phyloP scores from a whole-genome alignment of 1,139 yeast species.

The Suzukiozyma palmioleophila region DNA sequence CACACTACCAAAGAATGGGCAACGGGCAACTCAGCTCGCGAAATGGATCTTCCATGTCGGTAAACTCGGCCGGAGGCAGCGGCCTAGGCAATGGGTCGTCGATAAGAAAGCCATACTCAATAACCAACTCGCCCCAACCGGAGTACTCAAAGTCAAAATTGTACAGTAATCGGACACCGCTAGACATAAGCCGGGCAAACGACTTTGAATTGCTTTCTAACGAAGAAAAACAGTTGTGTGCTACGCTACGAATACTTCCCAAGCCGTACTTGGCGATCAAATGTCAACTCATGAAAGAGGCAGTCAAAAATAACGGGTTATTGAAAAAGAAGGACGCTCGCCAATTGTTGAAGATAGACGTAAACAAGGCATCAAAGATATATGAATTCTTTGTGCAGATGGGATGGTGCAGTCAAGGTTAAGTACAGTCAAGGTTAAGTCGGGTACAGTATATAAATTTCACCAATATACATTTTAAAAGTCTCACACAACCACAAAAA shows the following conservation, averaged over 20 bases:
- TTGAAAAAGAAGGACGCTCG: conserved; percentile 80
- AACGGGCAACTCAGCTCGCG: conserved; percentile 29
- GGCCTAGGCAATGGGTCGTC: conserved; percentile 7
- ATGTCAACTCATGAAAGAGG: conserved; percentile 85
- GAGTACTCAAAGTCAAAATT: conserved; percentile 29
- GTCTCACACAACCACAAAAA: too few relatives aligned
- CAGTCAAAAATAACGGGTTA: conserved; percentile 78
- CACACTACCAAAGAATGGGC: conserved; percentile 61
- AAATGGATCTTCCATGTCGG: conserved; percentile 13
- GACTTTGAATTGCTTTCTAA: conserved; percentile 78
- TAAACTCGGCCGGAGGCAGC: conserved; percentile 3
- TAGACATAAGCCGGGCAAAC: conserved; percentile 78
- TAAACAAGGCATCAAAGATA: conserved; percentile 78
- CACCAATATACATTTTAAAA: too few relatives aligned
- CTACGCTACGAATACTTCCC: conserved; percentile 79
- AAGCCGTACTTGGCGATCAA: conserved; percentile 92
- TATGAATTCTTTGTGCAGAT: conserved; percentile 90
- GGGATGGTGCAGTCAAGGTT: conserved; percentile 68
- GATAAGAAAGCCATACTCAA: conserved; percentile 13
- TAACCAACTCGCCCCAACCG: conserved; percentile 31
- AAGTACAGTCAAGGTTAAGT: conserved; percentile 33
- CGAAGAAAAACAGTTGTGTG: conserved; percentile 83
- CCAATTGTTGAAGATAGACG: conserved; percentile 79
- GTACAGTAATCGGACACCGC: conserved; percentile 42
- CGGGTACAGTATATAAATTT: background rate